Percentiles rank a stretch among this genome's conserved stretches.
Evolutionary conservation across 306 rosid species (phyloP).

Genomic region (Aeschynomene evenia): DNA sequence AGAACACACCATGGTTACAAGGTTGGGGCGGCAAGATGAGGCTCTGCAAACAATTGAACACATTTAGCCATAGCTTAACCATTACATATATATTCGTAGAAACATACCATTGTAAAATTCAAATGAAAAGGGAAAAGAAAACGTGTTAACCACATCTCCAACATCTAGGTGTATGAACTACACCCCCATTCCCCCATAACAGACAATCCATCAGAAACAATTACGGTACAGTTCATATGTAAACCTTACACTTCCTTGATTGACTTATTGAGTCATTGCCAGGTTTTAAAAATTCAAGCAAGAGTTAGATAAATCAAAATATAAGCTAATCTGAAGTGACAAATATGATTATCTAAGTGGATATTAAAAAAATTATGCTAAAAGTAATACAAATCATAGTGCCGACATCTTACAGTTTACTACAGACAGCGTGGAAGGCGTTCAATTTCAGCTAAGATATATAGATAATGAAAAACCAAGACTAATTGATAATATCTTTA

Average conservation of each 20-base stretch:
- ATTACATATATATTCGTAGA: background rate
- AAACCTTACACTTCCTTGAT: background rate
- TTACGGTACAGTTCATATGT: background rate
- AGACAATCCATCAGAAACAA: background rate
- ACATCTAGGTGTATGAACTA: too few relatives aligned
- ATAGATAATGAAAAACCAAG: background rate
- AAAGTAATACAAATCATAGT: background rate
- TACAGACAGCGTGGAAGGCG: background rate
- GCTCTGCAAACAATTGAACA: background rate
- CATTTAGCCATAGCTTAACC: background rate
- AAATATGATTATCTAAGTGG: background rate
- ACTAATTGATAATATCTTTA: background rate
- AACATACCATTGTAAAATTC: background rate
- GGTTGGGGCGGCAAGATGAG: background rate
- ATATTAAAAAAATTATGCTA: background rate
- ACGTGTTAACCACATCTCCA: background rate
- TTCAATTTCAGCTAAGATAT: background rate
- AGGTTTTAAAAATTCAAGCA: background rate
- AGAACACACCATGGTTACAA: constrained; percentile 14
- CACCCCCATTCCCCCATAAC: too few relatives aligned
- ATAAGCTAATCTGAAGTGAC: background rate
- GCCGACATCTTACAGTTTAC: background rate
- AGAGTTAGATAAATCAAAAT: background rate
- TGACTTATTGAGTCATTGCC: background rate
- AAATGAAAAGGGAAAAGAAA: background rate